Percentiles rank a stretch among this genome's conserved stretches.
These are phyloP conservation scores for Bruguiera sexangula DNA, from an alignment of 345 rosid genomes.

Conservation along the genomic window DNA sequence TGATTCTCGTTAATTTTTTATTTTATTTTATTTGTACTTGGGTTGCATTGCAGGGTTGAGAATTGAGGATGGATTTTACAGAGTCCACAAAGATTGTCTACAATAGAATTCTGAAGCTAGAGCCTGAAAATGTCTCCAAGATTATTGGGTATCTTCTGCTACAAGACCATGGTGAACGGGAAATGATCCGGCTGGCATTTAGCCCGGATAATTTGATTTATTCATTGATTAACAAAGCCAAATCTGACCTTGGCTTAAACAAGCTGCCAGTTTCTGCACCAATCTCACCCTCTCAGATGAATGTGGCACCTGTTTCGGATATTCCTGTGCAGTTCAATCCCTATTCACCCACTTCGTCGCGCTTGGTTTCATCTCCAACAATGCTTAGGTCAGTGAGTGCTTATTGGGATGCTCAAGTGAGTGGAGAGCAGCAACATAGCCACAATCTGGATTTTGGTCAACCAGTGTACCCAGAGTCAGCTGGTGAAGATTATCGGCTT, in stretches of 20 bases:
- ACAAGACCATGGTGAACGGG: conserved; percentile 66
- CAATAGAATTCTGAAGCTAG: conserved; percentile 71
- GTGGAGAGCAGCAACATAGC: conserved; percentile 34
- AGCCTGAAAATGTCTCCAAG: conserved; percentile 79
- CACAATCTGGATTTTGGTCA: conserved; percentile 36
- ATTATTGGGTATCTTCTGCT: conserved; percentile 76
- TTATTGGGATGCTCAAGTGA: conserved; percentile 44
- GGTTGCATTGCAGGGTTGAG: conserved; percentile 33
- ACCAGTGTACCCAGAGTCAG: conserved; percentile 31
- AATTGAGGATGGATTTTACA: conserved; percentile 55
- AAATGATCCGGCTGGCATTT: conserved; percentile 88
- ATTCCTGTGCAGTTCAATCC: conserved; percentile 39
- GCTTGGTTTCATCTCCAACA: conserved; percentile 36
- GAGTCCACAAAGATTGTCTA: conserved; percentile 78
- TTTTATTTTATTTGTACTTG: neutral
- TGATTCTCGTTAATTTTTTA: neutral
- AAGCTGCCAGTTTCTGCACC: conserved; percentile 33
- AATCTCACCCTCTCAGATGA: conserved; percentile 38
- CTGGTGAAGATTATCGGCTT: conserved; percentile 37
- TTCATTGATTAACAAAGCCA: conserved; percentile 60
- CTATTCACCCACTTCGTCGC: conserved; percentile 27
- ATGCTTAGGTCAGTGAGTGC: conserved; percentile 38
- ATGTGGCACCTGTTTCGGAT: conserved; percentile 28
- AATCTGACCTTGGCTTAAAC: conserved; percentile 50
- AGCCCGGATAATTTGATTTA: conserved; percentile 62